Percentiles rank a stretch among this genome's conserved stretches.
Evolutionary conservation across 129 eudicot species (phyloP).

Genomic region (Cynara cardunculus): DNA sequence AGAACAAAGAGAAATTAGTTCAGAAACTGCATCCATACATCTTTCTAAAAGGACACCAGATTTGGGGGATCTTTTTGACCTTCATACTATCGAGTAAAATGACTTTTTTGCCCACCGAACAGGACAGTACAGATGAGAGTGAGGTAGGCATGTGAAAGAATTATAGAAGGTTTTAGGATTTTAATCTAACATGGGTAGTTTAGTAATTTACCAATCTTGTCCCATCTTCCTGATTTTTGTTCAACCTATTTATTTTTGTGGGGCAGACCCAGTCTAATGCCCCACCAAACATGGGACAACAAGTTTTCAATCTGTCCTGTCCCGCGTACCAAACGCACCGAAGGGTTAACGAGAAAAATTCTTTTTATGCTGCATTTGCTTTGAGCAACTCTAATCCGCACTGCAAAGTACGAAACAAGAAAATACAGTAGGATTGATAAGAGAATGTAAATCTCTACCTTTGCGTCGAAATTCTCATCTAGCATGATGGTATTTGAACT

Average conservation of each 20-base stretch:
- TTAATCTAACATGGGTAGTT: not conserved
- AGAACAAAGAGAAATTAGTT: not conserved
- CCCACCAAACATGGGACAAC: not conserved
- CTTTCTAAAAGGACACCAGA: not conserved
- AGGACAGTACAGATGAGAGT: not conserved
- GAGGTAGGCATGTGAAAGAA: not conserved
- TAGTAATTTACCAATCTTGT: not conserved
- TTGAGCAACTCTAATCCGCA: not conserved
- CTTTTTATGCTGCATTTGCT: not conserved
- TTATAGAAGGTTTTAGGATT: not conserved
- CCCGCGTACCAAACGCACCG: not conserved
- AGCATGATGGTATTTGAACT: conserved; percentile 76
- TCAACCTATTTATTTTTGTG: not conserved
- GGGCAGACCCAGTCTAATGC: not conserved
- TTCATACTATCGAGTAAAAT: too few relatives aligned
- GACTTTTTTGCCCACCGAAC: too few relatives aligned
- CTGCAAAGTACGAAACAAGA: not conserved
- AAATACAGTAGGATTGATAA: not conserved
- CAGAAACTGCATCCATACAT: not conserved
- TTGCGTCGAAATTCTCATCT: conserved; percentile 77
- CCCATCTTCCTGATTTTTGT: not conserved
- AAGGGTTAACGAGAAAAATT: not conserved
- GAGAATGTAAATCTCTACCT: conserved; percentile 35
- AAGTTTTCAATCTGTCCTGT: not conserved
- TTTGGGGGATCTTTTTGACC: not conserved